Base-by-base conservation (phyloP, 2,329 filamentous ascomycete species). In the Sarocladium oryzae region DNA sequence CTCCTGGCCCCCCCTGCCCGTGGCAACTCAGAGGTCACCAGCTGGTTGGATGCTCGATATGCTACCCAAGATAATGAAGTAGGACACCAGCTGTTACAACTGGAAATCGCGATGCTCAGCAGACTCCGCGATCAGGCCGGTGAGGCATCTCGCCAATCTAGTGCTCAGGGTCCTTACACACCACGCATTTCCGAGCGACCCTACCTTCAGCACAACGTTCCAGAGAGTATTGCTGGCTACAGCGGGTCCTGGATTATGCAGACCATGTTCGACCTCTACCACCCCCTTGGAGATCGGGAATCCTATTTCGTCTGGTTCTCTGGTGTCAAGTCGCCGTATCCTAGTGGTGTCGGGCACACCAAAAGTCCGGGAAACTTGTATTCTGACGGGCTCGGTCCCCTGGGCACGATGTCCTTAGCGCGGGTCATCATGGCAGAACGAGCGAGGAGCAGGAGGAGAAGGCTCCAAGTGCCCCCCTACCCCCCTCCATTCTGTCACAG, bases 271-370 rank as follows among this genome's bases (percentile, higher is more conserved):
- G 40, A 45, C 30, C 21, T 45, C 4, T 45, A 45, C 23, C 40
- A 45, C n/a, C 40, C 40, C 10, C 40, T 45, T 45, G 40, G 40
- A 13, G 40, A 45, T 16, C 40, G 24, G 4, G 21, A 45, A 6
- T 28, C 23, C 4, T 45, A 45, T 24, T 45, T 28, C 40, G 40
- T 45, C 9, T 45, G 40, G 40, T 45, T 45, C n/a, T 26, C 40
- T 4, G 40, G 40, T 4, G 23, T 8, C 10, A 30, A 30, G 40
- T 45, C 23, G 4, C 40, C 40, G 4, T 45, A 28, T n/a, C 40
- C 40, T 13, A 45, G 40, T 7, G 16, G 37, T 15, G 37, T 40
- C 4, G 37, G 37, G 37, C 16, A 11, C 16, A 20, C 4, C 37
- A 20, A 40, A 9, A 7, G 9, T n/a, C n/a, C n/a, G n/a, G n/a